phyloP scores from a whole-genome alignment of 306 rosid genomes.

The Quercus berberidifolia region DNA sequence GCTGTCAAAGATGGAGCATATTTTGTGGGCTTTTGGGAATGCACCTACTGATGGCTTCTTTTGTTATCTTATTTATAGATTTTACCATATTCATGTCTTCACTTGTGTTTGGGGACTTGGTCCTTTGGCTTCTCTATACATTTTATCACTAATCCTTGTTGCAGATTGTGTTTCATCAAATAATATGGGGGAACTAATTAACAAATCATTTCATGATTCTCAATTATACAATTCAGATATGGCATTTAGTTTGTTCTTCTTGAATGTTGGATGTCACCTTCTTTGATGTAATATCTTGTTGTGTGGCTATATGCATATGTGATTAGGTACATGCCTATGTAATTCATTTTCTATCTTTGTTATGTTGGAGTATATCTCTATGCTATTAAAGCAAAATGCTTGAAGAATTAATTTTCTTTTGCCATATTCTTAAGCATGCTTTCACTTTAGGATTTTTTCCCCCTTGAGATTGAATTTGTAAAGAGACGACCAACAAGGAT shows the following conservation, averaged over 20 bases:
- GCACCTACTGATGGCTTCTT: not conserved
- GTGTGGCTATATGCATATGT: too few species aligned
- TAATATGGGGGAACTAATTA: not conserved
- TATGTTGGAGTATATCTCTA: too few species aligned
- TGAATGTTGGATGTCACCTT: slow-evolving; percentile 87
- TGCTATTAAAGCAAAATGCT: too few species aligned
- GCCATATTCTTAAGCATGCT: too few species aligned
- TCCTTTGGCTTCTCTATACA: not conserved
- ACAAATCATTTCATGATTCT: not conserved
- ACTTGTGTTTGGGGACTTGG: not conserved
- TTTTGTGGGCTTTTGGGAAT: not conserved
- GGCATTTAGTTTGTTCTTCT: slow-evolving; percentile 86
- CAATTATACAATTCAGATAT: slow-evolving; percentile 30
- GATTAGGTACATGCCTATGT: too few species aligned
- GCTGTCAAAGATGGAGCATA: too few species aligned
- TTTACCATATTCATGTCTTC: not conserved
- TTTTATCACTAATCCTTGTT: not conserved
- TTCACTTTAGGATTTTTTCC: too few species aligned
- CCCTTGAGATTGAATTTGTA: too few species aligned
- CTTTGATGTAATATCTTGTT: not conserved
- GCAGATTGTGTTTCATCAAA: not conserved
- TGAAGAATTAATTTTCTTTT: too few species aligned
- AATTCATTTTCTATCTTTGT: too few species aligned
- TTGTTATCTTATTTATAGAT: not conserved
- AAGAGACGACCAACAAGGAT: too few species aligned